Conservation (phyloP, 140 eudicot species). For the Cichorium intybus region DNA sequence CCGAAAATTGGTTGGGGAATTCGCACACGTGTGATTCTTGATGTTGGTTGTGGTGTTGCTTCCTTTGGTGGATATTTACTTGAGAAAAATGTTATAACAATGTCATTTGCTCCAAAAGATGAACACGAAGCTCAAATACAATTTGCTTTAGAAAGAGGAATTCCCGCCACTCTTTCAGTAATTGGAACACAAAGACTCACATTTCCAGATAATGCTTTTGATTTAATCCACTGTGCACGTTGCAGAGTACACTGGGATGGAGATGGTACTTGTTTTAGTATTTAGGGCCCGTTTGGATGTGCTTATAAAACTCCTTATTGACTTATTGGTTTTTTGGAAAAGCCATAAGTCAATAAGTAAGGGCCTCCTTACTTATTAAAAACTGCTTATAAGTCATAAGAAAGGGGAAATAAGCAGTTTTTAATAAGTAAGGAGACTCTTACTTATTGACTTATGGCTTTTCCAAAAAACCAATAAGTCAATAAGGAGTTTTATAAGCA, state of each 20-base stretch:
- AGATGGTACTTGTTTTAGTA: constrained; percentile 62
- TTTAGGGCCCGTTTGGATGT: too few species aligned
- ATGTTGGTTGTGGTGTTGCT: constrained; percentile 99
- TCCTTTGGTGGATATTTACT: constrained; percentile 96
- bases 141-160: constrained; percentile 97
- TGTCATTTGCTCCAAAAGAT: constrained; percentile 99
- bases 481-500: too few species aligned
- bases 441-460: too few species aligned
- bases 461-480: too few species aligned
- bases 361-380: too few species aligned
- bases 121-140: constrained; percentile 99
- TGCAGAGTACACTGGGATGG: constrained; percentile 99
- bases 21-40: constrained; percentile 81
- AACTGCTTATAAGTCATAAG: too few species aligned
- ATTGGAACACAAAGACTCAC: constrained; percentile 93
- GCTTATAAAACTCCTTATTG: too few species aligned
- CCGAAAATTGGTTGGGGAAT: constrained; percentile 89
- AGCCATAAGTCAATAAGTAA: too few species aligned
- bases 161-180: constrained; percentile 94
- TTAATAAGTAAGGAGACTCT: too few species aligned
- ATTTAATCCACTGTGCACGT: constrained; percentile 95
- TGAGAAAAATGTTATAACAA: constrained; percentile 85
- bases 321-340: too few species aligned
- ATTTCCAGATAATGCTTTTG: constrained; percentile 87
- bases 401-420: too few species aligned